A percentile compares a stretch with the other conserved stretches of the same genome.
Evolutionary conservation across 2,329 filamentous ascomycete species (phyloP).

Genomic region (Macrophomina phaseolina): DNA sequence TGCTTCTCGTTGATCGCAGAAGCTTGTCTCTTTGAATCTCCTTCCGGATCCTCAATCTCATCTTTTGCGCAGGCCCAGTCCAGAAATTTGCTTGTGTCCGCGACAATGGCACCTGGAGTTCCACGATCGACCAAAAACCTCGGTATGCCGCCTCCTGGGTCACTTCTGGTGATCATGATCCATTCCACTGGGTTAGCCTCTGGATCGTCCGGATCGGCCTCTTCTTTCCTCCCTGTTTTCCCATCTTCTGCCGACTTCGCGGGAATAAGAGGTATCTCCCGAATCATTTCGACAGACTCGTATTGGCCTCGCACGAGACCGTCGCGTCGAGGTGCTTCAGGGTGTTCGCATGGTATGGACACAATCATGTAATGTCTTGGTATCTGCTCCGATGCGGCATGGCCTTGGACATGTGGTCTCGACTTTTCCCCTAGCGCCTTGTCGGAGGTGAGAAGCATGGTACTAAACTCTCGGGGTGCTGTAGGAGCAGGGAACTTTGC

Average conservation of each 20-base stretch:
- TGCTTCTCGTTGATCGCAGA: not conserved
- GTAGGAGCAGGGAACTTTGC: slow-evolving; percentile 91
- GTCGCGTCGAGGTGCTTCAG: slow-evolving; percentile 69
- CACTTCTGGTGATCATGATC: slow-evolving; percentile 90
- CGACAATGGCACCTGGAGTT: slow-evolving; percentile 79
- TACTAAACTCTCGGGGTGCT: slow-evolving; percentile 85
- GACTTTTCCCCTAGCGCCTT: slow-evolving; percentile 56
- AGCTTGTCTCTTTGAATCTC: slow-evolving; percentile 32
- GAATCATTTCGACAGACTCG: slow-evolving; percentile 89
- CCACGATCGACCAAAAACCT: slow-evolving; percentile 90
- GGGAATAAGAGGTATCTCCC: slow-evolving; percentile 71
- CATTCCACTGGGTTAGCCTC: slow-evolving; percentile 77
- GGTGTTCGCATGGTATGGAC: slow-evolving; percentile 82
- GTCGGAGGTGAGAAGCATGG: slow-evolving; percentile 72
- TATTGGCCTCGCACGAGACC: slow-evolving; percentile 86
- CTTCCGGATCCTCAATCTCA: slow-evolving; percentile 46
- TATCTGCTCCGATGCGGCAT: slow-evolving; percentile 44
- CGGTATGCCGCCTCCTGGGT: slow-evolving; percentile 86
- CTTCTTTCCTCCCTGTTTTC: slow-evolving; percentile 36
- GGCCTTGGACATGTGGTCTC: slow-evolving; percentile 34
- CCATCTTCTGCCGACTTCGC: slow-evolving; percentile 49
- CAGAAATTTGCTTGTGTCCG: slow-evolving; percentile 80
- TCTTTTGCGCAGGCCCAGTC: slow-evolving; percentile 71
- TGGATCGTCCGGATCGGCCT: slow-evolving; percentile 45
- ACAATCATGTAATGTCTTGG: slow-evolving; percentile 83